These are phyloP conservation scores for Hymenoscyphus occultus DNA, from an alignment of 2,329 filamentous ascomycete species.

Conservation along the genomic window DNA sequence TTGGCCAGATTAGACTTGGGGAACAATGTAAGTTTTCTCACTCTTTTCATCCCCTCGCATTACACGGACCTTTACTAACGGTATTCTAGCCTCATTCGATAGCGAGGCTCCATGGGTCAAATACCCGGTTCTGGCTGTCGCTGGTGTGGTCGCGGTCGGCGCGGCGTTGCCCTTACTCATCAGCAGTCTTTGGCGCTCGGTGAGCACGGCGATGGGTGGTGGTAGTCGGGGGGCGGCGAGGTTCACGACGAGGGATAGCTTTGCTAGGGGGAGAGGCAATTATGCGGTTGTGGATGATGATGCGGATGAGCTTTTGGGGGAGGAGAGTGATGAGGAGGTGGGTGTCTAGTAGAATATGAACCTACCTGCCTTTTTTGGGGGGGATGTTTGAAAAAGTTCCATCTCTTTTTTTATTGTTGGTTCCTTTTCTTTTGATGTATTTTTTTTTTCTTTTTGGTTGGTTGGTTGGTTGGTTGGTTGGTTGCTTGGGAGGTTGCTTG, in stretches of 20 bases:
- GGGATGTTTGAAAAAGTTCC: background rate
- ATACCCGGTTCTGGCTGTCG: constrained; percentile 74
- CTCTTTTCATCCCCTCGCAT: background rate
- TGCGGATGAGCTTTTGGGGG: constrained; percentile 89
- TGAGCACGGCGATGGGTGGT: constrained; percentile 49
- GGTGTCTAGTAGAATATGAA: background rate
- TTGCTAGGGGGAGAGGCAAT: constrained; percentile 81
- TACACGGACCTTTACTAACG: constrained; percentile 22
- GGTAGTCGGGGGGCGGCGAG: constrained; percentile 42
- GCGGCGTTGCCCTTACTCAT: constrained; percentile 67
- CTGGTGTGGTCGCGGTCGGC: constrained; percentile 59
- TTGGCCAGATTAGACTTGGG: constrained; percentile 87
- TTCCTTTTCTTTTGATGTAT: background rate
- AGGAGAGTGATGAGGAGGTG: constrained; percentile 89
- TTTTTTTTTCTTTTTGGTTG: too few relatives aligned
- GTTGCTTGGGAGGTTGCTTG: too few relatives aligned
- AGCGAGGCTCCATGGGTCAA: constrained; percentile 74
- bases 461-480: too few relatives aligned
- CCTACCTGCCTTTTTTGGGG: background rate
- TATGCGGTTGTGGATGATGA: constrained; percentile 89
- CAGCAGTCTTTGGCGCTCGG: constrained; percentile 69
- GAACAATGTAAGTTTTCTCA: constrained; percentile 50
- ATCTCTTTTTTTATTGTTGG: background rate
- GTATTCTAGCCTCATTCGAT: constrained; percentile 49
- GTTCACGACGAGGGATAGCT: constrained; percentile 86